Conservation (phyloP, 345 rosid genomes). For the Brassica napus region DNA sequence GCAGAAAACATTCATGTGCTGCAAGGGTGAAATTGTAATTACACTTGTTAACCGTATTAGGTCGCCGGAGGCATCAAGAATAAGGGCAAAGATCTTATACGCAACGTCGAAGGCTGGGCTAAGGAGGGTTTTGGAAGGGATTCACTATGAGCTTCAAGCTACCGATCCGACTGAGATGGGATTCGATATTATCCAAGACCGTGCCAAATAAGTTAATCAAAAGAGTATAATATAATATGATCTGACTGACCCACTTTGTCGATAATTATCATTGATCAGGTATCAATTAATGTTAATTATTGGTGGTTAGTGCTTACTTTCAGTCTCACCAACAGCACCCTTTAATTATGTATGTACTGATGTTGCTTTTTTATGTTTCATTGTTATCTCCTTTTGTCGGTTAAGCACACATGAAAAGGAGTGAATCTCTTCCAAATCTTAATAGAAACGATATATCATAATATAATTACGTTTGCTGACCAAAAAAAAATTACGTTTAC, state of each 20-base stretch:
- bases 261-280: slow-evolving; percentile 46
- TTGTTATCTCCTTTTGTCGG: slow-evolving; percentile 22
- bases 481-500: neutral
- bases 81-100: slow-evolving; percentile 82
- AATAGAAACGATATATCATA: neutral
- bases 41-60: slow-evolving; percentile 33
- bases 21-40: slow-evolving; percentile 1
- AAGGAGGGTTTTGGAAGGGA: slow-evolving; percentile 85
- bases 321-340: slow-evolving; percentile 16
- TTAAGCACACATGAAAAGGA: slow-evolving; percentile 4
- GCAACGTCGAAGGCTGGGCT: slow-evolving; percentile 89
- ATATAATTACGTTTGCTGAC: neutral
- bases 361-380: slow-evolving; percentile 15
- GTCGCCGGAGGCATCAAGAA: slow-evolving; percentile 84
- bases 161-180: slow-evolving; percentile 98
- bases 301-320: slow-evolving; percentile 36
- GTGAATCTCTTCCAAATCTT: neutral
- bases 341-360: slow-evolving; percentile 27
- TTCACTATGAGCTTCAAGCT: slow-evolving; percentile 92
- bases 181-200: slow-evolving; percentile 73
- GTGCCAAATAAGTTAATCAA: slow-evolving; percentile 54
- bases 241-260: slow-evolving; percentile 38
- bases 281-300: slow-evolving; percentile 35
- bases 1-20: neutral
- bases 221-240: neutral